Percentiles rank a stretch among this genome's conserved stretches.
These are phyloP conservation scores for Dendrocalamus sinicus DNA, from an alignment of 176 grass and related monocot genomes.

Conservation along the genomic window DNA sequence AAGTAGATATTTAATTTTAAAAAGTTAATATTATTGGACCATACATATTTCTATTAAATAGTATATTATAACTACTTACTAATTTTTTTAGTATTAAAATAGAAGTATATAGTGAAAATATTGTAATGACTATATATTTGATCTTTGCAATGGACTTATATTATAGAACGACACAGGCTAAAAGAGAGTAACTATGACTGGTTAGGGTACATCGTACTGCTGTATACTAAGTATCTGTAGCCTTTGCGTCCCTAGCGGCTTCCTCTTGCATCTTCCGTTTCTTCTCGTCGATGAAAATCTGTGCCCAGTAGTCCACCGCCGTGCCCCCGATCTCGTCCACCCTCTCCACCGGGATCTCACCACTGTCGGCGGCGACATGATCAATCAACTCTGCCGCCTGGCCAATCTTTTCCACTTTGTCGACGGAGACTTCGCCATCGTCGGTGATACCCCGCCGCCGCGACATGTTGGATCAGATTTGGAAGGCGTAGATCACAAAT, in stretches of 20 bases:
- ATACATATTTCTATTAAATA: too few species aligned
- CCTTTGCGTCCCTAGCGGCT: too few species aligned
- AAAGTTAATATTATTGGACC: too few species aligned
- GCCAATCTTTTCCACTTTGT: neutral
- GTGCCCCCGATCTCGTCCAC: neutral
- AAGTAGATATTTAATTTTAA: too few species aligned
- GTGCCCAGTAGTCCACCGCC: neutral
- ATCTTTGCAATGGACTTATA: too few species aligned
- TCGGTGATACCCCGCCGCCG: neutral
- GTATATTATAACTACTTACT: too few species aligned
- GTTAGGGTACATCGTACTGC: neutral
- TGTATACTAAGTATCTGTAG: neutral
- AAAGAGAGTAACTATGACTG: too few species aligned
- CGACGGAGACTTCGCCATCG: neutral
- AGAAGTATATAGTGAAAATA: too few species aligned
- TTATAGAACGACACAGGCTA: too few species aligned
- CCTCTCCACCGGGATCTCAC: neutral
- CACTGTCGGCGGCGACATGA: too few species aligned
- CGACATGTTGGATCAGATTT: neutral
- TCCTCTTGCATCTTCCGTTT: neutral
- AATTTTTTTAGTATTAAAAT: too few species aligned
- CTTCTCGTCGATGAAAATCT: neutral
- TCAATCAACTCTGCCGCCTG: neutral
- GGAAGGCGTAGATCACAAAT: neutral
- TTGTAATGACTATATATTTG: too few species aligned